Conservation (phyloP, 257 asterid genomes). For the Capsicum baccatum region DNA sequence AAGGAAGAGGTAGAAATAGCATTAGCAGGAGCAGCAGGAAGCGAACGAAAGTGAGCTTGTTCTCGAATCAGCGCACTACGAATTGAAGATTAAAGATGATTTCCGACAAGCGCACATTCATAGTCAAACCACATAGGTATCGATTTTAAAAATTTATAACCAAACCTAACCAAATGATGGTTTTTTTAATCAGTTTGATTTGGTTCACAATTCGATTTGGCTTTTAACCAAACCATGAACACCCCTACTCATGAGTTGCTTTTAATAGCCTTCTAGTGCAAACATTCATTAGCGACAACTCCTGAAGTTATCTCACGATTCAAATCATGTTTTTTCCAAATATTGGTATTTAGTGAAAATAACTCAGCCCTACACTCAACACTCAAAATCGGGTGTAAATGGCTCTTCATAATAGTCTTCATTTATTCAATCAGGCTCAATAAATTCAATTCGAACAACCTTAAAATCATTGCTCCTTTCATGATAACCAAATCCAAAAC, state of each 20-base stretch:
- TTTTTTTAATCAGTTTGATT: too few relatives aligned
- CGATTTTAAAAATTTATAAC: too few relatives aligned
- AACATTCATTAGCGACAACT: background rate
- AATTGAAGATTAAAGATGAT: too few relatives aligned
- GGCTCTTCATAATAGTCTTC: background rate
- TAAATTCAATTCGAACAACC: background rate
- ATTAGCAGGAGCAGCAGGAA: too few relatives aligned
- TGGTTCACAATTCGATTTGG: too few relatives aligned
- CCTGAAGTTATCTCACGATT: background rate
- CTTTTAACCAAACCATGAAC: too few relatives aligned
- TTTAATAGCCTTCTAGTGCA: slow-evolving; percentile 30
- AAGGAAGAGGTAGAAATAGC: too few relatives aligned
- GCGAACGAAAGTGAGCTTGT: too few relatives aligned
- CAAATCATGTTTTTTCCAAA: slow-evolving; percentile 6
- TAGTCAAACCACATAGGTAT: too few relatives aligned
- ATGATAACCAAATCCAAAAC: slow-evolving; percentile 34
- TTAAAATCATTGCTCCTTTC: slow-evolving; percentile 24
- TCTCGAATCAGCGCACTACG: too few relatives aligned
- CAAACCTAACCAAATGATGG: too few relatives aligned
- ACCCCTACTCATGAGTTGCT: background rate
- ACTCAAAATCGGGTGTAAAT: background rate
- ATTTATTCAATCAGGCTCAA: background rate
- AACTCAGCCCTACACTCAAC: slow-evolving; percentile 30
- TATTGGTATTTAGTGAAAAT: slow-evolving; percentile 23
- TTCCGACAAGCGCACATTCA: too few relatives aligned